Evolutionary conservation across 805 yeast genomes (phyloP).

Genomic region (Candida hispaniensis): DNA sequence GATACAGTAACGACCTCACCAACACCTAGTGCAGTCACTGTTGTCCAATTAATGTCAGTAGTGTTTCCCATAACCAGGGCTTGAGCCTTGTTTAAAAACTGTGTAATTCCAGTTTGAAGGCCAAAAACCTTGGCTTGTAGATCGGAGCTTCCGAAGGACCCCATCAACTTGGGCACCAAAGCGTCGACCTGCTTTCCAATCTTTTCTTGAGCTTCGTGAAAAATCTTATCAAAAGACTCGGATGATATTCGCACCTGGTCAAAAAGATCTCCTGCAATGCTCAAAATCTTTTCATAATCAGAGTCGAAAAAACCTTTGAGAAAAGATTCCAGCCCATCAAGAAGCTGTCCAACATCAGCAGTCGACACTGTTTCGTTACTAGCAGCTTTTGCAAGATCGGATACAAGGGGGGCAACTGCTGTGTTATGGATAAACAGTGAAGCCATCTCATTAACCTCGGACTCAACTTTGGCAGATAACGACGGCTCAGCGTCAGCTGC

Average conservation of each 20-base stretch:
- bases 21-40: slow-evolving; percentile 10
- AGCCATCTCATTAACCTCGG: slow-evolving; percentile 4
- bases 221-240: slow-evolving; percentile 7
- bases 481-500: slow-evolving; percentile 7
- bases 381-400: neutral
- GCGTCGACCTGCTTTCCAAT: slow-evolving; percentile 8
- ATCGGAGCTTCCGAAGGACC: neutral
- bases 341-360: neutral
- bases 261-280: neutral
- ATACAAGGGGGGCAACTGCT: slow-evolving; percentile 3
- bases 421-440: slow-evolving; percentile 6
- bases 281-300: slow-evolving; percentile 1
- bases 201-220: slow-evolving; percentile 9
- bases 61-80: slow-evolving; percentile 9
- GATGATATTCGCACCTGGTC: neutral
- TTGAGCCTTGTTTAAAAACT: slow-evolving; percentile 10
- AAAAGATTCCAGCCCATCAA: slow-evolving; percentile 4
- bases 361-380: slow-evolving; percentile 3
- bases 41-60: slow-evolving; percentile 1
- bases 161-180: slow-evolving; percentile 5
- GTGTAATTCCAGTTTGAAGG: slow-evolving; percentile 9
- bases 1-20: slow-evolving; percentile 2
- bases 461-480: slow-evolving; percentile 2
- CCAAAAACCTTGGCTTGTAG: slow-evolving; percentile 15
- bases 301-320: slow-evolving; percentile 9